A percentile compares a stretch with the other conserved stretches of the same genome.
Conservation (phyloP, 805 yeast genomes). For the Candida maris region DNA sequence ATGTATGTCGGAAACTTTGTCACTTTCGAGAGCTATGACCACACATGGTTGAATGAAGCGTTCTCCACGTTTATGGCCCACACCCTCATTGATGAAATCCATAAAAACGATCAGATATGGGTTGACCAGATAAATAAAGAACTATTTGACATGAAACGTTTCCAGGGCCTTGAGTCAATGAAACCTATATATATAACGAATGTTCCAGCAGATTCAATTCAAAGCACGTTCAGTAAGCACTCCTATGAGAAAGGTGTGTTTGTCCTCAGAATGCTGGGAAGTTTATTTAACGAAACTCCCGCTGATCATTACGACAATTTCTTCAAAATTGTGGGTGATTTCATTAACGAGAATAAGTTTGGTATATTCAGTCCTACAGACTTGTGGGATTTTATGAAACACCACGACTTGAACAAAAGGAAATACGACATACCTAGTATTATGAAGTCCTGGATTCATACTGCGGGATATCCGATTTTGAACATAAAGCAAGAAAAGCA, state of each 20-base stretch:
- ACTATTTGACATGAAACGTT: constrained; percentile 29
- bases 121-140: constrained; percentile 27
- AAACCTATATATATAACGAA: constrained; percentile 36
- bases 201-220: constrained; percentile 36
- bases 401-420: constrained; percentile 22
- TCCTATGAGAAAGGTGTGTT: constrained; percentile 61
- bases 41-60: constrained; percentile 72
- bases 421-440: constrained; percentile 47
- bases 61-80: constrained; percentile 72
- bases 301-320: constrained; percentile 30
- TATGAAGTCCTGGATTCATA: constrained; percentile 56
- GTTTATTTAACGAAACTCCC: constrained; percentile 33
- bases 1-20: constrained; percentile 76
- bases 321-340: constrained; percentile 35
- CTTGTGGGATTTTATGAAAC: constrained; percentile 44
- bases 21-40: constrained; percentile 63
- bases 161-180: constrained; percentile 32
- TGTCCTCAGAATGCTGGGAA: constrained; percentile 49
- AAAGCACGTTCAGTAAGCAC: constrained; percentile 45
- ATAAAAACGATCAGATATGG: constrained; percentile 32
- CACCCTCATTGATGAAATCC: constrained; percentile 29
- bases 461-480: constrained; percentile 58
- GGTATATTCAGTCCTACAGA: constrained; percentile 46
- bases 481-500: constrained; percentile 31
- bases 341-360: constrained; percentile 34